phyloP scores from a whole-genome alignment of 2,329 filamentous ascomycete species.

The Exophiala viscosa region DNA sequence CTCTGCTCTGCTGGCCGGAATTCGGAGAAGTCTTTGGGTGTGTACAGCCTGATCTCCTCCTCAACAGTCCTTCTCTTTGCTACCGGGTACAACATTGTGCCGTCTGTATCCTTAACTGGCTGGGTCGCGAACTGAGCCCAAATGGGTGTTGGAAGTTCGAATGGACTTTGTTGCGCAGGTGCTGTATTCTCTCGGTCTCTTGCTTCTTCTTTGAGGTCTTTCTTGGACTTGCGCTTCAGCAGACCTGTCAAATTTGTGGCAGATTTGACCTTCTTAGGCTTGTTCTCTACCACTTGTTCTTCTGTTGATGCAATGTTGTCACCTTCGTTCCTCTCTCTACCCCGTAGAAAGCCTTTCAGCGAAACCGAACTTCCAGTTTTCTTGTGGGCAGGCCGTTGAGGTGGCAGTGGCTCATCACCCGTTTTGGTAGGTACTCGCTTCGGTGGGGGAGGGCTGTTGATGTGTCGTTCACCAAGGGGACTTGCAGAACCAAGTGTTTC shows the following conservation, averaged over 20 bases:
- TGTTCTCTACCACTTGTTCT: slow-evolving; percentile 37
- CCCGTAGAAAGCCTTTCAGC: slow-evolving; percentile 27
- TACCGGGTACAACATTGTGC: slow-evolving; percentile 43
- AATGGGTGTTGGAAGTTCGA: slow-evolving; percentile 60
- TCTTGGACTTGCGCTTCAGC: slow-evolving; percentile 70
- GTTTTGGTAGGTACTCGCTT: slow-evolving; percentile 25
- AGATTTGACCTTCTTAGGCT: slow-evolving; percentile 72
- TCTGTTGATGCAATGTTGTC: slow-evolving; percentile 34
- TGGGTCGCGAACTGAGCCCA: slow-evolving; percentile 68
- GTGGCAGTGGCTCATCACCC: slow-evolving; percentile 14
- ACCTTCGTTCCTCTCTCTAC: slow-evolving; percentile 39
- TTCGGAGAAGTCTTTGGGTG: slow-evolving; percentile 45
- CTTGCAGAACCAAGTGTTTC: slow-evolving; percentile 7
- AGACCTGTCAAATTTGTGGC: slow-evolving; percentile 75
- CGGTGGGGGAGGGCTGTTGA: slow-evolving; percentile 29
- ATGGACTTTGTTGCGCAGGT: slow-evolving; percentile 9
- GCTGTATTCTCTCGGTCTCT: slow-evolving; percentile 74
- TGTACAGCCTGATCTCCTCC: slow-evolving; percentile 57
- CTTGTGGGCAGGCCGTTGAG: slow-evolving; percentile 22
- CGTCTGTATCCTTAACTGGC: slow-evolving; percentile 33
- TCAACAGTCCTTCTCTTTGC: slow-evolving; percentile 45
- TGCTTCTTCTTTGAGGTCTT: slow-evolving; percentile 59
- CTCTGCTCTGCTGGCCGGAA: slow-evolving; percentile 61
- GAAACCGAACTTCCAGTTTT: slow-evolving; percentile 30
- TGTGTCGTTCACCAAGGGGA: slow-evolving; percentile 28